Base-by-base conservation (phyloP, 169 alveolate species). In the Cryptosporidium meleagridis region DNA sequence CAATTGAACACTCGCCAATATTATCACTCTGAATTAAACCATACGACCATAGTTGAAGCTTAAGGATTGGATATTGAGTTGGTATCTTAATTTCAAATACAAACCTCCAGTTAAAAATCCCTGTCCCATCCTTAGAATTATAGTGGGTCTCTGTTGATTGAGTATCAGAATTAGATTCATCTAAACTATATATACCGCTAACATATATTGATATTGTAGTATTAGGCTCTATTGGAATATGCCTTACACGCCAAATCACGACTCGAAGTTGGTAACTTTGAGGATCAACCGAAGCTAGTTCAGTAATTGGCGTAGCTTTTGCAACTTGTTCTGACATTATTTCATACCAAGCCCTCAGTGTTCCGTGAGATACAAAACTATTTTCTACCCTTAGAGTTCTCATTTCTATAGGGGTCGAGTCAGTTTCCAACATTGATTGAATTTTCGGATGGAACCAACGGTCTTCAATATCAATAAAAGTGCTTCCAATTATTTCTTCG, bases 81-180 rank as follows among this genome's bases (percentile, higher is more conserved):
- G 98, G 98, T 1, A 95, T 95, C 45, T 92, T 86, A 29, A 96
- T 92, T 71, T 92, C 93, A 84, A 91, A 96, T 52, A 95, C 96
- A 71, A 96, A 89, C 39, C 98, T 92, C 98, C 98, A 96, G 85
- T 96, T 96, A 92, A 95, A 96, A 51, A 92, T 85, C 1, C 95
- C 98, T 1, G 96, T 93, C 16, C 97, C 97, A 68, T 96, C 98
- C 71, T 93, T 95, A 71, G 97, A 93, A 86, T 96, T 95, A 93
- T 95, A 95, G 75, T 96, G 98, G 4, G 95, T 94, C 75, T 96
- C 98, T 29, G 98, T 96, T 6, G 93, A 95, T 69, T 91, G 91
- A 45, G 93, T 86, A 7, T 85, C 87, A 21, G 93, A 95, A 84
- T 93, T 93, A 21, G 70, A 68, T 70, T 95, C 96, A 48, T 95